Conservation (phyloP, 441 rosid species). For the Euphorbia celastroides region DNA sequence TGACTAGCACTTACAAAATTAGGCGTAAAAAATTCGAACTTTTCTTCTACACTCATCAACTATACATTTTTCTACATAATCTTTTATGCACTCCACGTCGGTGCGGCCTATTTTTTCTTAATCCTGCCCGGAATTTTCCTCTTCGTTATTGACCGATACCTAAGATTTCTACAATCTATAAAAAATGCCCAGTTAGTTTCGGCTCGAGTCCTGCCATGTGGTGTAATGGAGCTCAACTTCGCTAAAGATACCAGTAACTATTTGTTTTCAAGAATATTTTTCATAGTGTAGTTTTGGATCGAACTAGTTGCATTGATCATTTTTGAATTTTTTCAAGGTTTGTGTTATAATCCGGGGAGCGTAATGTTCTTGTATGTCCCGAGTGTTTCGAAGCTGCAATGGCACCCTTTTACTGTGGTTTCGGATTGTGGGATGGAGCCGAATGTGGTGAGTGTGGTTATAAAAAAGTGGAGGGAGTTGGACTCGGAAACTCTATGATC, state of each 20-base stretch:
- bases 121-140: slow-evolving; percentile 53
- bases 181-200: slow-evolving; percentile 31
- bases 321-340: slow-evolving; percentile 20
- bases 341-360: slow-evolving; percentile 40
- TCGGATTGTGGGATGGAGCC: slow-evolving; percentile 40
- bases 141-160: slow-evolving; percentile 42
- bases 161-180: slow-evolving; percentile 54
- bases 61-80: slow-evolving; percentile 36
- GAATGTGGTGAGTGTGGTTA: slow-evolving; percentile 36
- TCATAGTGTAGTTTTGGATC: neutral
- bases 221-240: slow-evolving; percentile 42
- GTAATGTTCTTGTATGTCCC: slow-evolving; percentile 40
- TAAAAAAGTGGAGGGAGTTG: slow-evolving; percentile 45
- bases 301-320: too few relatives aligned
- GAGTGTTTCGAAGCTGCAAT: slow-evolving; percentile 44
- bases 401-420: slow-evolving; percentile 57
- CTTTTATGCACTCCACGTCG: slow-evolving; percentile 51
- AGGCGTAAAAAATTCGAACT: slow-evolving; percentile 47
- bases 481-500: slow-evolving; percentile 37
- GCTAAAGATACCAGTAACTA: slow-evolving; percentile 33
- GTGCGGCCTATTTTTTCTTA: slow-evolving; percentile 35
- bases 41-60: slow-evolving; percentile 52
- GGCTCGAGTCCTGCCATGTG: slow-evolving; percentile 41
- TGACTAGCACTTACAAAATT: slow-evolving; percentile 24
- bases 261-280: too few relatives aligned